These are phyloP conservation scores for Sequoia sempervirens DNA, from an alignment of 75 land plant genomes.

Conservation along the genomic window DNA sequence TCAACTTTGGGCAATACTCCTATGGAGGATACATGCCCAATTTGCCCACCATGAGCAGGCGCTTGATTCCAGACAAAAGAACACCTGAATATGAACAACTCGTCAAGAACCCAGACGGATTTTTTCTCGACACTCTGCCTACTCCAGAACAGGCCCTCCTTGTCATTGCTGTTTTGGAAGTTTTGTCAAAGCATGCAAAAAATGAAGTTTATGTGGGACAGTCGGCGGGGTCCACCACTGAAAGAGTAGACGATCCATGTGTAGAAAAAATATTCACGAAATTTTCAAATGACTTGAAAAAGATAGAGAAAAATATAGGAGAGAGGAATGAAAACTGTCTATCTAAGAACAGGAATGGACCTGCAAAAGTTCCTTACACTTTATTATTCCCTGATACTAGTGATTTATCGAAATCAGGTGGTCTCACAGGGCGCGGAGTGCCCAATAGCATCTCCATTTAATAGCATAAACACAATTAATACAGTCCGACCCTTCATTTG, in stretches of 20 bases:
- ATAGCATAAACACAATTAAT: not conserved
- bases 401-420: no score
- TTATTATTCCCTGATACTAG: slow-evolving; percentile 20
- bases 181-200: slow-evolving; percentile 40
- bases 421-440: slow-evolving; percentile 53
- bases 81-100: slow-evolving; percentile 56
- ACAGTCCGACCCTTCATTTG: no score
- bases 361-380: slow-evolving; percentile 46
- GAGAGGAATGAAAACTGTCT: slow-evolving; percentile 32
- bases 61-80: slow-evolving; percentile 65
- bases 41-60: slow-evolving; percentile 46
- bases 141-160: slow-evolving; percentile 44
- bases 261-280: slow-evolving; percentile 24
- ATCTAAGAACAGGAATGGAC: slow-evolving; percentile 40
- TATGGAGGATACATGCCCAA: slow-evolving; percentile 71
- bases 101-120: slow-evolving; percentile 38
- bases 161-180: slow-evolving; percentile 35
- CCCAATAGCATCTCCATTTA: slow-evolving; percentile 66
- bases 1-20: no score
- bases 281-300: slow-evolving; percentile 16
- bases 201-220: slow-evolving; percentile 56
- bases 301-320: slow-evolving; percentile 33
- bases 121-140: slow-evolving; percentile 48
- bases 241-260: slow-evolving; percentile 32
- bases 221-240: slow-evolving; percentile 9